Evolutionary conservation across 352 stramenopile species (phyloP), one percentile per base, ranked within the genome.

Genomic region (Pythium myriotylum): DNA sequence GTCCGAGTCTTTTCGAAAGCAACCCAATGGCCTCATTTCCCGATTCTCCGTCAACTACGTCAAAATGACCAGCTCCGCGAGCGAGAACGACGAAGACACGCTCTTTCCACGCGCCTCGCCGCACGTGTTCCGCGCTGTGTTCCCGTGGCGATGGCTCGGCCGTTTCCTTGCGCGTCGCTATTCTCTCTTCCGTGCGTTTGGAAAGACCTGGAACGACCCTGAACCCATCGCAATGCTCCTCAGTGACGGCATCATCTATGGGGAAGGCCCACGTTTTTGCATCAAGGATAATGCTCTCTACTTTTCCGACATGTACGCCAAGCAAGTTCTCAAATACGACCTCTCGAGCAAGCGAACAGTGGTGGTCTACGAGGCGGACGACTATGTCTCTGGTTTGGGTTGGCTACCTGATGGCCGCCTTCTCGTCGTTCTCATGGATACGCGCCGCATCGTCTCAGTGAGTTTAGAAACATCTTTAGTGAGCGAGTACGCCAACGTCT

Each of bases 271-370:
- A 23, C 82, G 82, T 41, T 91, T 89, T 52, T 78, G 78, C 26
- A 8, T 74, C 26, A 16, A 67, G 4, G 73, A 84, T 7, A 63
- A 74, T 1, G 76, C 79, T 17, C 27, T 91, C 17, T 91, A 89
- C 55, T 89, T 86, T 48, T 68, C 67, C 12, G 82, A 91, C 41
- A 91, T 89, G 78, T 77, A 77, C 59, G 74, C 59, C 32, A 73
- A 82, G 37, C 68, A 84, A 54, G 75, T 91, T 26, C 47, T 84
- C 54, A 79, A 79, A 58, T 88, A 84, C 53, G 72, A 81, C 16
- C 61, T 89, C 22, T 37, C 22, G 6, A 79, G 65, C 20, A 62
- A 77, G 17, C 52, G 63, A 19, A 65, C 55, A 29, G 70, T 69
- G 12, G 41, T 78, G 0, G 73, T 91, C 27, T 82, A 79, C 46